Evolutionary conservation across 352 stramenopile species (phyloP).

Genomic region (Phytopythium cucurbitacearum): DNA sequence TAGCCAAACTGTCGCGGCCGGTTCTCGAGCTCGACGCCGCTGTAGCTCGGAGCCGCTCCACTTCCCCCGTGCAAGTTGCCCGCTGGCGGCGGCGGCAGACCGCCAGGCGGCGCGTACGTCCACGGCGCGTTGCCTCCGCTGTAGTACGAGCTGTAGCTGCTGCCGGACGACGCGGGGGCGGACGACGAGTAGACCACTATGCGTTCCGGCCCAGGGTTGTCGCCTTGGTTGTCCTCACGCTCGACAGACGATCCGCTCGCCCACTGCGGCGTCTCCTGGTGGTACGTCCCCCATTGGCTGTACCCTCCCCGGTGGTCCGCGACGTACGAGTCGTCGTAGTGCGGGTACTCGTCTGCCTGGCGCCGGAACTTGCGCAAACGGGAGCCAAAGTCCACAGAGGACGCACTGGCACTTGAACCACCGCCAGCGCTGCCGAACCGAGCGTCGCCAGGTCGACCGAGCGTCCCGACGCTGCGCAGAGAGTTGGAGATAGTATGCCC

Average conservation of each 20-base stretch:
- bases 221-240: constrained; percentile 13
- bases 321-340: constrained; percentile 6
- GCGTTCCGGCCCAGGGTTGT: constrained; percentile 21
- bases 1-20: constrained; percentile 10
- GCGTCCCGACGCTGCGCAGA: constrained; percentile 2
- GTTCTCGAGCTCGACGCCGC: constrained; percentile 1
- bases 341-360: constrained; percentile 14
- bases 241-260: constrained; percentile 11
- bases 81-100: background rate
- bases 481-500: constrained; percentile 9
- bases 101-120: constrained; percentile 2
- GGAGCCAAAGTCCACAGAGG: background rate
- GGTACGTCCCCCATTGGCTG: constrained; percentile 22
- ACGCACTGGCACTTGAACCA: background rate
- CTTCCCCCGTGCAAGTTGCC: no score
- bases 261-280: constrained; percentile 15
- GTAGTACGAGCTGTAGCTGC: constrained; percentile 5
- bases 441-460: background rate
- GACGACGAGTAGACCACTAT: constrained; percentile 30
- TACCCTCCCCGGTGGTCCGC: constrained; percentile 10
- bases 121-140: constrained; percentile 1
- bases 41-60: no score
- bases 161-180: constrained; percentile 2
- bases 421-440: background rate
- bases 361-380: constrained; percentile 11